These are phyloP conservation scores for Aspergillus sergii DNA, from an alignment of 2,329 filamentous ascomycete genomes.

Conservation along the genomic window DNA sequence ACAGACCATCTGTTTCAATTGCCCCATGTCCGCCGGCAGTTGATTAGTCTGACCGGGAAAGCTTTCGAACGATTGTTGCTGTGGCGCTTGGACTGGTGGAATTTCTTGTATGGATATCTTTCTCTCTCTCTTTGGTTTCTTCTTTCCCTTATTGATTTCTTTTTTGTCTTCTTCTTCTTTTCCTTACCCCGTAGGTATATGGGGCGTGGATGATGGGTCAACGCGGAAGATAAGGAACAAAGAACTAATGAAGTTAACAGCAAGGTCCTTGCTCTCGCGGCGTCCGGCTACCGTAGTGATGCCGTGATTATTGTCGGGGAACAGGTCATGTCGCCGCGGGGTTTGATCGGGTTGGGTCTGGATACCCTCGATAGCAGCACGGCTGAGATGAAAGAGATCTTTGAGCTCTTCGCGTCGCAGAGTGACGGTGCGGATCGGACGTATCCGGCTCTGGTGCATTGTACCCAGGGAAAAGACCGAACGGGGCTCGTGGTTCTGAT, in stretches of 20 bases:
- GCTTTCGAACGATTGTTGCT: slow-evolving; percentile 70
- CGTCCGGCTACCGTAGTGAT: slow-evolving; percentile 67
- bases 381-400: slow-evolving; percentile 66
- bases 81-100: slow-evolving; percentile 67
- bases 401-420: slow-evolving; percentile 60
- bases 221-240: background rate
- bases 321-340: slow-evolving; percentile 72
- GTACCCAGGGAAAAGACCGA: slow-evolving; percentile 87
- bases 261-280: slow-evolving; percentile 64
- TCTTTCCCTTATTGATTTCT: background rate
- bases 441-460: slow-evolving; percentile 74
- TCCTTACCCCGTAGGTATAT: slow-evolving; percentile 5
- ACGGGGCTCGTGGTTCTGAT: slow-evolving; percentile 73
- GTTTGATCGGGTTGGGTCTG: slow-evolving; percentile 69
- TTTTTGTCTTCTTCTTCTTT: no score
- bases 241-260: background rate
- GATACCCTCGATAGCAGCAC: slow-evolving; percentile 71
- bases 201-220: background rate
- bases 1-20: slow-evolving; percentile 61
- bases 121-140: background rate
- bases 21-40: slow-evolving; percentile 62
- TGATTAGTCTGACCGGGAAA: slow-evolving; percentile 74
- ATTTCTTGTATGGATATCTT: slow-evolving; percentile 56
- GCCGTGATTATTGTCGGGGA: slow-evolving; percentile 71
- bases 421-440: slow-evolving; percentile 40